Evolutionary conservation across 192 early-diverging fungal genomes (phyloP), one percentile per base, ranked within the genome.

Genomic region (Cladochytrium replicatum): DNA sequence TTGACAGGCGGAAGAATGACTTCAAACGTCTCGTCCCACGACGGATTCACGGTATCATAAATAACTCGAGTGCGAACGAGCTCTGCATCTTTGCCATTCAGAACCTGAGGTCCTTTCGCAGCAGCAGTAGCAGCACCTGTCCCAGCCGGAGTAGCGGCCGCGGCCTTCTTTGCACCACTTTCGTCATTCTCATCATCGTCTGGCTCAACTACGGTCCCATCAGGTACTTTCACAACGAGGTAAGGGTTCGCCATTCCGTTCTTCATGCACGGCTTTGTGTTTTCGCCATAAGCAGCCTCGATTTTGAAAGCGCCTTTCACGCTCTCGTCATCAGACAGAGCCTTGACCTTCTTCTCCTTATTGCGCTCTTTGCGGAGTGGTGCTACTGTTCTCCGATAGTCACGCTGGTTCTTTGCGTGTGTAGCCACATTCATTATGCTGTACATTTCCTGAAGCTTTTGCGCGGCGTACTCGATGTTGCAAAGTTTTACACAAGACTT

Each of bases 401-500:
- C 55, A 37, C 66, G 64, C 8, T 64, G 40, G 19, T 58, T 62
- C 29, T 54, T 41, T 9, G 64, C 55, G 13, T 71, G 46, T 1
- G 64, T 58, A 2, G 49, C 43, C 0, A 75, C 72, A 43, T 76
- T 61, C 69, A 77, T 75, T 42, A 64, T 61, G n/a, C 53, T 23
- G 43, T 69, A 69, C 59, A 77, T 68, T 38, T 77, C 72, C 19
- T 69, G 58, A 19, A 77, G 61, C 40, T 77, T 76, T 24, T 34
- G 48, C 56, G 69, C 56, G 7, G 74, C 74, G 46, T 64, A 74
- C 32, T 71, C 64, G 32, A 77, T 68, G 50, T 77, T 77, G 50
- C 74, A 71, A 21, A 77, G 61, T 51, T 77, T 77, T 3, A 72
- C 74, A 55, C 74, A 77, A 3, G 68, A 75, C 65, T 75, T 31